Evolutionary conservation across 2,329 filamentous ascomycete species (phyloP).

Genomic region (Hypoxylon sp.): DNA sequence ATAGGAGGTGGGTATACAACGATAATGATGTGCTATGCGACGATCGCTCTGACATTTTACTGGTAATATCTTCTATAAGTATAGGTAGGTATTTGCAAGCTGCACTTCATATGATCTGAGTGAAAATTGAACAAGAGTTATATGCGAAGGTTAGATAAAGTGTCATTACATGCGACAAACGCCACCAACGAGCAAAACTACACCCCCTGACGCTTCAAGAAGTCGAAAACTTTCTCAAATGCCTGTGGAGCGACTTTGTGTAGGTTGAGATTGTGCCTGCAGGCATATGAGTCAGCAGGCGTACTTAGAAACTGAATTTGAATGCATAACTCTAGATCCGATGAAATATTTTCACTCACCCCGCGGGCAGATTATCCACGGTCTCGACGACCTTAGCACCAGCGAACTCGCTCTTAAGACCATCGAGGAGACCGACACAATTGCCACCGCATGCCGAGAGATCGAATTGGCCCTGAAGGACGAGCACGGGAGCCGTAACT

Average conservation of each 20-base stretch:
- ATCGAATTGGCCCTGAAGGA: conserved; percentile 52
- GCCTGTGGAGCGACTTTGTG: conserved; percentile 51
- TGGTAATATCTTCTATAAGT: background rate
- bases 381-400: conserved; percentile 46
- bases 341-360: conserved; percentile 44
- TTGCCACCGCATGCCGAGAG: conserved; percentile 53
- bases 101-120: background rate
- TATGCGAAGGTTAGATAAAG: background rate
- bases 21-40: background rate
- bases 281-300: background rate
- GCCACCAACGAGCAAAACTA: conserved; percentile 15
- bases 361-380: conserved; percentile 52
- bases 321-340: background rate
- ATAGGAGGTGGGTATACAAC: too few relatives aligned
- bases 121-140: background rate
- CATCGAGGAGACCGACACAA: conserved; percentile 49
- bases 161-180: background rate
- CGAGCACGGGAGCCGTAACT: conserved; percentile 48
- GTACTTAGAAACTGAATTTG: background rate
- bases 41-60: background rate
- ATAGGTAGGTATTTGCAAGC: background rate
- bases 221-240: conserved; percentile 50
- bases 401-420: conserved; percentile 40
- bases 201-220: conserved; percentile 49
- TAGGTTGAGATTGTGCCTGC: conserved; percentile 52